Percentiles rank a stretch among this genome's conserved stretches.
Evolutionary conservation across 2,329 filamentous ascomycete genomes (phyloP).

Genomic region (Aspergillus eucalypticola): DNA sequence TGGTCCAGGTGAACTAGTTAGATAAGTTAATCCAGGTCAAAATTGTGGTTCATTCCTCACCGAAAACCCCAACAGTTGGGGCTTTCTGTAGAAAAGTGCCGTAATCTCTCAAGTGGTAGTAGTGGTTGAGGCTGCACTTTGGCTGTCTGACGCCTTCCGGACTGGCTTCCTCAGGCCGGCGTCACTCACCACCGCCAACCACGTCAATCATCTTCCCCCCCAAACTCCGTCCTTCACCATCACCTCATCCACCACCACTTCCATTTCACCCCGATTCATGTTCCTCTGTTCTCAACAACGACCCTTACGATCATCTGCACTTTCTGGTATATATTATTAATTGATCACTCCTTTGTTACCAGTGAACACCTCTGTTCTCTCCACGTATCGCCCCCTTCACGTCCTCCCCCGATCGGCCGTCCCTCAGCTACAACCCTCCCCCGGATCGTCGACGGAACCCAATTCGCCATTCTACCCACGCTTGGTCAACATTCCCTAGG

Average conservation of each 20-base stretch:
- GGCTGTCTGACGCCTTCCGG: constrained; percentile 38
- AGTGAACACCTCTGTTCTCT: constrained; percentile 3
- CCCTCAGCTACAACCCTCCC: constrained; percentile 12
- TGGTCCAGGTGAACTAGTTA: too few relatives aligned
- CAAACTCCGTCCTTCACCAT: constrained; percentile 17
- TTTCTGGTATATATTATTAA: not conserved
- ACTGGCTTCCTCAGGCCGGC: constrained; percentile 26
- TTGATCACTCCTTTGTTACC: constrained; percentile 1
- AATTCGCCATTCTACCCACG: constrained; percentile 25
- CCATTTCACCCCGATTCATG: not conserved
- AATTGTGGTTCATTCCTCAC: too few relatives aligned
- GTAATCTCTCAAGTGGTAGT: not conserved
- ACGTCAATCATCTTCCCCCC: constrained; percentile 25
- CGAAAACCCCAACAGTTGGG: too few relatives aligned
- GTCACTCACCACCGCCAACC: constrained; percentile 33
- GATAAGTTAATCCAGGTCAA: too few relatives aligned
- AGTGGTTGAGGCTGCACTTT: constrained; percentile 29
- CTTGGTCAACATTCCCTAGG: constrained; percentile 16
- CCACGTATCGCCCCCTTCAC: not conserved
- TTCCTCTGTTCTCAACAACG: not conserved
- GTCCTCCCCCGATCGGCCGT: constrained; percentile 9
- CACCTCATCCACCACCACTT: constrained; percentile 13
- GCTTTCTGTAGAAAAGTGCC: too few relatives aligned
- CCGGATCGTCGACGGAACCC: constrained; percentile 15
- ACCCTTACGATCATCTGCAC: constrained; percentile 8